Evolutionary conservation across 108 stramenopile genomes (phyloP), one percentile per base, ranked within the genome.

Genomic region (Fragilariopsis cylindrus): DNA sequence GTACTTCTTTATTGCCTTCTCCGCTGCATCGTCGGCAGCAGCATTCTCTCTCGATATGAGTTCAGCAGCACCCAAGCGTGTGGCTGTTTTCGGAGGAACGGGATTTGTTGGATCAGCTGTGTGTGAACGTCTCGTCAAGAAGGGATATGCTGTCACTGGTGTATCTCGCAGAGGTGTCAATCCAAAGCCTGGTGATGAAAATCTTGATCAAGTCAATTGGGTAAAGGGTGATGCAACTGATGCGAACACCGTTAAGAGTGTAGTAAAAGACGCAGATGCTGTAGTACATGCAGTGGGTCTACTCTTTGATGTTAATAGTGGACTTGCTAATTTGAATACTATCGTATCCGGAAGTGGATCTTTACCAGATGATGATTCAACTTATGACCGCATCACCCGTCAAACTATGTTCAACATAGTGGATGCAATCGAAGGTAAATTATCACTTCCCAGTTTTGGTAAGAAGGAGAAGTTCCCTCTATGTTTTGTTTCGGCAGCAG

Each of bases 361-460:
- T 8, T 40, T 92, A 12, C 91, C 91, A 21, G 88, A 88, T 44
- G 69, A 77, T 1, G 48, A 74, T n/a, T 89, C 88, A 6, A 88
- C 93, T 18, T 94, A 94, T 74, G 93, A 94, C 64, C 80, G 81
- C 78, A 92, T 94, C 75, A 94, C 91, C 3, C 84, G 90, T 13
- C 71, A 76, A 16, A 90, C 93, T 1, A 88, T 87, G 11, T 90
- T 92, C 73, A 89, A 94, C 70, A 55, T 88, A 11, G 87, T 94
- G 39, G 77, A 94, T 44, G 80, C 88, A 21, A 76, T 81, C 4
- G 58, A 76, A 21, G 30, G 30, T 30, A n/a, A 12, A 13, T 41
- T 45, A 5, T 12, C 43, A 4, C 43, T 4, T 7, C 5, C 16
- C 15, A 30, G 21, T 9, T 30, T 41, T 7, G 58, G 57, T 6